phyloP scores from a whole-genome alignment of 2,329 filamentous ascomycete species.

The Penicillium sp. region DNA sequence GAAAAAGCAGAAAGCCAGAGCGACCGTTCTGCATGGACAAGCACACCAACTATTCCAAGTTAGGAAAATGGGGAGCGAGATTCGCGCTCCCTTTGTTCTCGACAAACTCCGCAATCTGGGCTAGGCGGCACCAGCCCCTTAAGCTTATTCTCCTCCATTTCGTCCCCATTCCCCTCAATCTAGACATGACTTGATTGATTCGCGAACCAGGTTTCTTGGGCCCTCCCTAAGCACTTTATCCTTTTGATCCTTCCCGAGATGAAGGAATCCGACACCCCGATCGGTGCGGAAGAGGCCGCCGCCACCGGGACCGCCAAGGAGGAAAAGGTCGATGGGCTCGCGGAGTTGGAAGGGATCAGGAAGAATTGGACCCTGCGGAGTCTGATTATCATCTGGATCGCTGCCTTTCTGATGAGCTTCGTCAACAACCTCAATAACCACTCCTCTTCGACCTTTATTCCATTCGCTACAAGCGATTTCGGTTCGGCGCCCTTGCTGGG shows the following conservation, averaged over 20 bases:
- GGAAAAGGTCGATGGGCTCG: background rate
- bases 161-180: background rate
- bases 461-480: background rate
- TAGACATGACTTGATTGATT: background rate
- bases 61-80: background rate
- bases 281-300: background rate
- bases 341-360: background rate
- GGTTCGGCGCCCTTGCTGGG: background rate
- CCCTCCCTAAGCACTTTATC: background rate
- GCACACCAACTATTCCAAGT: background rate
- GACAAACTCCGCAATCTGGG: background rate
- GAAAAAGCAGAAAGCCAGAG: background rate
- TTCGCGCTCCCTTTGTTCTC: background rate
- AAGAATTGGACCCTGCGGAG: background rate
- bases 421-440: background rate
- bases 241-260: background rate
- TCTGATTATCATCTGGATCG: background rate
- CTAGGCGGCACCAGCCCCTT: background rate
- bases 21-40: background rate
- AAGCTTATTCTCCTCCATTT: background rate
- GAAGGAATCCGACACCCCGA: background rate
- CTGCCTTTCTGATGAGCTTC: background rate
- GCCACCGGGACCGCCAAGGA: background rate
- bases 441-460: slow-evolving; percentile 1
- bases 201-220: background rate